Percentiles rank a stretch among this genome's conserved stretches.
These are phyloP conservation scores for Aspergillus versicolor DNA, from an alignment of 2,329 filamentous ascomycete genomes.

Conservation along the genomic window DNA sequence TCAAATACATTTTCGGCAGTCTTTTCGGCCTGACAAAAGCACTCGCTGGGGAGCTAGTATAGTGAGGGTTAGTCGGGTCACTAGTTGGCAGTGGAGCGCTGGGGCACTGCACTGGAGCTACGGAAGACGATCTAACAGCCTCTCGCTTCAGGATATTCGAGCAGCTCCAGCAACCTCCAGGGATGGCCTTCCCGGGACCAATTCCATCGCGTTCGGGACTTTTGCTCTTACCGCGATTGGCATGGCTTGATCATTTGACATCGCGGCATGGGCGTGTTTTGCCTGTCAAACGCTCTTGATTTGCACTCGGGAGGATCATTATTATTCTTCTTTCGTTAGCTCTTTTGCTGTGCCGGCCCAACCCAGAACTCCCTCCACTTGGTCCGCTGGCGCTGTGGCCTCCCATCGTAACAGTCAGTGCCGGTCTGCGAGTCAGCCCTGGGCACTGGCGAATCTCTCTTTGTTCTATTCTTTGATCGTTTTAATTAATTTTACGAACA, in stretches of 20 bases:
- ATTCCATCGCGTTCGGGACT: constrained; percentile 6
- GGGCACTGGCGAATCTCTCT: not conserved
- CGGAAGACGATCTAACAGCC: constrained; percentile 12
- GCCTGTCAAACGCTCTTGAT: constrained; percentile 3
- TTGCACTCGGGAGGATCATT: constrained; percentile 4
- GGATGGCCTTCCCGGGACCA: constrained; percentile 11
- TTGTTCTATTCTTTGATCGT: not conserved
- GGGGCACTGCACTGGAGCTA: constrained; percentile 2
- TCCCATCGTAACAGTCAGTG: not conserved
- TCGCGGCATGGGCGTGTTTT: not conserved
- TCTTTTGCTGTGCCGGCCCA: not conserved
- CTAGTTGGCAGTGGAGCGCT: constrained; percentile 10
- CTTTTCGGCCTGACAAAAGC: constrained; percentile 14
- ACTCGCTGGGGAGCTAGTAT: constrained; percentile 10
- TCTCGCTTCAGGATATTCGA: not conserved
- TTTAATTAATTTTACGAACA: not conserved
- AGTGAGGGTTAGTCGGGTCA: constrained; percentile 7
- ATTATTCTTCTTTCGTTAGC: constrained; percentile 7
- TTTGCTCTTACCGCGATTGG: constrained; percentile 6
- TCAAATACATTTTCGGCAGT: not conserved
- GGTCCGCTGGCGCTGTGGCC: not conserved
- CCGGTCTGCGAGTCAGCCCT: not conserved
- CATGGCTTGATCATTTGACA: not conserved
- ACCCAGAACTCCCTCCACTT: not conserved
- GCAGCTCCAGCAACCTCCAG: not conserved